A percentile compares a stretch with the other conserved stretches of the same genome.
These are phyloP conservation scores for Mallotus japonicus DNA, from an alignment of 441 rosid species.

Conservation along the genomic window DNA sequence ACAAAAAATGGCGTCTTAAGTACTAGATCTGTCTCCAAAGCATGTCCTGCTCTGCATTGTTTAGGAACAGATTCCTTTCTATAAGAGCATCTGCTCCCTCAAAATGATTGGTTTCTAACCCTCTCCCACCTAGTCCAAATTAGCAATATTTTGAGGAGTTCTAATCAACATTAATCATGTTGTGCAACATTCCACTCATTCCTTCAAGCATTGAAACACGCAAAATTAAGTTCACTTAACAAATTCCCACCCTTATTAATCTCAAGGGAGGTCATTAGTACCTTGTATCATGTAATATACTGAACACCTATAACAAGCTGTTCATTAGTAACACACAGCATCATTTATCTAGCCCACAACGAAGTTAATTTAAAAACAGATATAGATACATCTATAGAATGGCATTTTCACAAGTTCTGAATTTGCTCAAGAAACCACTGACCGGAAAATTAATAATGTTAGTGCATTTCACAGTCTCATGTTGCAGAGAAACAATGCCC, in stretches of 20 bases:
- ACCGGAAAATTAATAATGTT: not conserved
- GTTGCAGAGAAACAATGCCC: not conserved
- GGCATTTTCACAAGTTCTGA: not conserved
- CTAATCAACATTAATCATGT: not conserved
- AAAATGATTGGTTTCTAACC: not conserved
- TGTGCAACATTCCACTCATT: not conserved
- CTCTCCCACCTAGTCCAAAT: not conserved
- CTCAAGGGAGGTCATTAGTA: not conserved
- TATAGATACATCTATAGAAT: not conserved
- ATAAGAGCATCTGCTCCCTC: not conserved
- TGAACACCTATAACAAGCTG: not conserved
- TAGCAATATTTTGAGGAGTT: not conserved
- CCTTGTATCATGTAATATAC: not conserved
- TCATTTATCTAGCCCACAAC: not conserved
- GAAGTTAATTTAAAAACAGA: not conserved
- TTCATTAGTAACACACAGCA: no score
- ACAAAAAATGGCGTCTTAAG: not conserved
- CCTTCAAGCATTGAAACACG: not conserved
- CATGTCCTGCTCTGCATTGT: constrained; percentile 4
- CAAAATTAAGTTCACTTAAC: not conserved
- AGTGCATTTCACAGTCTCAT: not conserved
- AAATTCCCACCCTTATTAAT: not conserved
- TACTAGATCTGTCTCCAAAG: not conserved
- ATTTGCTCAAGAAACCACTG: not conserved
- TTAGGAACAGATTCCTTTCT: not conserved